Conservation (phyloP, 805 yeast species). For the Pichia phayaonensis region DNA sequence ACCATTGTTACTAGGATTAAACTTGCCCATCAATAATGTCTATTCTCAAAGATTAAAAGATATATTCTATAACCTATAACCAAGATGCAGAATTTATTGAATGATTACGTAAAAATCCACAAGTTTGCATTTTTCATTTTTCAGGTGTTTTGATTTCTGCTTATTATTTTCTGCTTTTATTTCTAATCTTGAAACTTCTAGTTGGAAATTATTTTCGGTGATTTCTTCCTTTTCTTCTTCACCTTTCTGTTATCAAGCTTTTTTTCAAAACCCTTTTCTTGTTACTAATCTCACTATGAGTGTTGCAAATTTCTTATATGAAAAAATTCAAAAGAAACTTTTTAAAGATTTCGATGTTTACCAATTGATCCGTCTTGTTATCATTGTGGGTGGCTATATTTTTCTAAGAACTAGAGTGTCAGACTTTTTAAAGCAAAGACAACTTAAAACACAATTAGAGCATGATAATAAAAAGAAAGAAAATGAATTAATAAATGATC, state of each 20-base stretch:
- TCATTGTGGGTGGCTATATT: constrained; percentile 56
- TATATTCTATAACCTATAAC: too few relatives aligned
- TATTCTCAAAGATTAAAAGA: neutral
- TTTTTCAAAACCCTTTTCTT: neutral
- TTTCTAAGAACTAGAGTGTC: constrained; percentile 49
- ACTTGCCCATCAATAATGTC: neutral
- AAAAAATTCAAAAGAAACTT: constrained; percentile 7
- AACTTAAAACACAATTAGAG: constrained; percentile 39
- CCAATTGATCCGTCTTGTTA: constrained; percentile 39
- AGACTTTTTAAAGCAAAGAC: constrained; percentile 50
- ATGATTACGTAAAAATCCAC: neutral
- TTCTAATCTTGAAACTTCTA: neutral
- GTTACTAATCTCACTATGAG: neutral
- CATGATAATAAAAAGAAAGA: constrained; percentile 39
- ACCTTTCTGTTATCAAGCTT: too few relatives aligned
- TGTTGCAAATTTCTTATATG: neutral
- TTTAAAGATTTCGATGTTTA: constrained; percentile 37
- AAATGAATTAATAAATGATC: constrained; percentile 25
- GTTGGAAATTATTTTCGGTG: too few relatives aligned
- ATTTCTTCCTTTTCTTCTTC: neutral
- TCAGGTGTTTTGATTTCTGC: neutral
- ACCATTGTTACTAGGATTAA: neutral
- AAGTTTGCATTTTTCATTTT: neutral
- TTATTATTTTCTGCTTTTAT: neutral
- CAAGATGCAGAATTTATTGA: neutral